Percentiles rank a stretch among this genome's conserved stretches.
Conservation (phyloP, 768 basidiomycete species). For the Tylopilus intermedius region DNA sequence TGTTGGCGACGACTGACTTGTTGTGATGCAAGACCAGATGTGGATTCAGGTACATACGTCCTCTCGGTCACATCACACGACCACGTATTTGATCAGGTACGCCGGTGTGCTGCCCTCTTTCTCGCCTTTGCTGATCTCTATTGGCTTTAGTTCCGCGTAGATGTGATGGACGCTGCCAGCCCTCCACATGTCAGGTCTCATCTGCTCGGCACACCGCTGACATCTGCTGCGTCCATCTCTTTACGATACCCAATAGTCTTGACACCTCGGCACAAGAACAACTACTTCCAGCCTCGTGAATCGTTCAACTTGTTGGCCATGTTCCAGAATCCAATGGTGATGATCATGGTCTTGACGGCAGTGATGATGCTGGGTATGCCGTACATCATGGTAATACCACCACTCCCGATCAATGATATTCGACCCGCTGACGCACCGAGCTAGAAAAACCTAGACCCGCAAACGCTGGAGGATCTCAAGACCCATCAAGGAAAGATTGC, state of each 20-base stretch:
- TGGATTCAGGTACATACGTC: constrained; percentile 64
- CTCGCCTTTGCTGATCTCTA: constrained; percentile 1
- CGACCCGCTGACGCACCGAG: constrained; percentile 6
- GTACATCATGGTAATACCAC: constrained; percentile 58
- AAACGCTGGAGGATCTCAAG: constrained; percentile 59
- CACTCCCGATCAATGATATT: background rate
- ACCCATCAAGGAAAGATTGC: constrained; percentile 54
- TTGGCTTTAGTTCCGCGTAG: constrained; percentile 55
- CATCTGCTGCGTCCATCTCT: constrained; percentile 48
- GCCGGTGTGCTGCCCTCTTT: constrained; percentile 4
- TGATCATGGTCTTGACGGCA: constrained; percentile 67
- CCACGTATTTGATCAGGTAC: constrained; percentile 66
- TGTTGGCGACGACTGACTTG: constrained; percentile 6
- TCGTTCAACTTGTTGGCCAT: constrained; percentile 72
- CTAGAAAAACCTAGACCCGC: constrained; percentile 76
- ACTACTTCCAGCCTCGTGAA: constrained; percentile 64
- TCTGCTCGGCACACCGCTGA: constrained; percentile 62
- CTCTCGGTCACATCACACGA: constrained; percentile 66
- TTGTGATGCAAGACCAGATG: constrained; percentile 48
- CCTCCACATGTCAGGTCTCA: constrained; percentile 57
- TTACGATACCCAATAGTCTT: constrained; percentile 62
- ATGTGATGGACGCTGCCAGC: constrained; percentile 45
- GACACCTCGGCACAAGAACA: constrained; percentile 48
- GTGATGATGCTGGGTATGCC: constrained; percentile 69
- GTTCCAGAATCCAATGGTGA: constrained; percentile 82